phyloP scores from a whole-genome alignment of 768 basidiomycete species.

The Lanmaoa pseudosensibilis region DNA sequence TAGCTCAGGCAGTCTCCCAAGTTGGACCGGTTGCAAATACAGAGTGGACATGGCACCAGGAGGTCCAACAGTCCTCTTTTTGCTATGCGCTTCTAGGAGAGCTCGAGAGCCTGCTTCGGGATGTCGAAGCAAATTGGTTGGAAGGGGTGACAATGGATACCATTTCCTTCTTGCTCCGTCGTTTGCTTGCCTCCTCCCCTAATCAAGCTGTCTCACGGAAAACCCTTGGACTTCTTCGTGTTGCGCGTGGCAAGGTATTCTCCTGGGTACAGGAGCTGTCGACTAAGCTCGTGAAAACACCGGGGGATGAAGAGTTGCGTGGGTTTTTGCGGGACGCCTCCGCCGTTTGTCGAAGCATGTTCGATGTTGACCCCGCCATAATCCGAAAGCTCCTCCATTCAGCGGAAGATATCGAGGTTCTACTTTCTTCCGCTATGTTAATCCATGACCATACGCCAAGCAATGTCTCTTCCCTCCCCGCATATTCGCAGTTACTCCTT shows the following conservation, averaged over 20 bases:
- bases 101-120: conserved; percentile 35
- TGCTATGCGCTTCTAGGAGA: conserved; percentile 38
- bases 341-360: conserved; percentile 37
- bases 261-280: conserved; percentile 40
- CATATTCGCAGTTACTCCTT: conserved; percentile 19
- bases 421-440: conserved; percentile 26
- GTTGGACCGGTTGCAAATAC: conserved; percentile 32
- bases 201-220: conserved; percentile 10
- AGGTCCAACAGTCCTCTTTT: conserved; percentile 36
- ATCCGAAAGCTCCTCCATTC: conserved; percentile 16
- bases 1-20: conserved; percentile 47
- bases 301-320: conserved; percentile 17
- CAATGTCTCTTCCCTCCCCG: conserved; percentile 1
- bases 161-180: conserved; percentile 35
- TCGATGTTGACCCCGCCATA: conserved; percentile 25
- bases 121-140: conserved; percentile 44
- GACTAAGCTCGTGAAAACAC: conserved; percentile 17
- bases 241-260: conserved; percentile 33
- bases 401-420: conserved; percentile 22
- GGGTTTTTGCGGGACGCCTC: conserved; percentile 38
- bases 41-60: conserved; percentile 41
- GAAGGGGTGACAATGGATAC: conserved; percentile 34
- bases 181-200: conserved; percentile 35
- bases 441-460: conserved; percentile 29
- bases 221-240: conserved; percentile 30